Base-by-base conservation (phyloP, 1,139 yeast species). In the Eremothecium sinecaudum region DNA sequence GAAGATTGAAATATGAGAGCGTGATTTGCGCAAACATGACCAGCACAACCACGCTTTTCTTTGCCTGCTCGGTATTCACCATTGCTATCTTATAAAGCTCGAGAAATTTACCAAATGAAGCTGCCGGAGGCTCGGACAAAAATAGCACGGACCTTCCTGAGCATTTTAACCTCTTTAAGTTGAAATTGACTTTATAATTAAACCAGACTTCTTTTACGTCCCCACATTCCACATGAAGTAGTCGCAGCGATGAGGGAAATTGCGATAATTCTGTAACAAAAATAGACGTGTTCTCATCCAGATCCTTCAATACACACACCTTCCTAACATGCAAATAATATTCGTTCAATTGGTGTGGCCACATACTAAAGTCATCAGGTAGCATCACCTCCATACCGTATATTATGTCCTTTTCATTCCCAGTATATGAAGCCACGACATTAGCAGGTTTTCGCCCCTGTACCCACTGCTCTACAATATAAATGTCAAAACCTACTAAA, bases 391-490 rank as follows among this genome's bases (percentile, higher is more conserved):
- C 69, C 11, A 73, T 69, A 2, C 79, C 93, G 6, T 66, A 58
- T 1, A 84, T 70, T 27, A 63, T 62, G 45, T 84, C 82, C 18
- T 66, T 65, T 7, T 71, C 58, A 50, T 84, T 82, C 2, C 97
- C 97, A 0, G 97, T 87, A 52, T 72, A 90, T 0, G 92, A 74
- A 1, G 90, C 74, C 17, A 87, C 79, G 5, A 81, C 68, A 0
- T 79, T 67, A 22, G 83, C 76, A 15, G 75, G 63, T 35, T 71
- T 68, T 25, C 97, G 64, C 38, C 76, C 77, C 27, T 79, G 69
- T 3, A 82, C 79, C 97, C 98, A 90, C 57, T 87, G 96, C 53
- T 90, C 97, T 9, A 87, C 94, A 31, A 90, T 65, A 51, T 90
- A 90, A 18, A 82, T 71, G 54, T 90, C 97, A 53, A 80, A 83